Base-by-base conservation (phyloP, 192 early-diverging fungal genomes). In the Piromyces sp. region DNA sequence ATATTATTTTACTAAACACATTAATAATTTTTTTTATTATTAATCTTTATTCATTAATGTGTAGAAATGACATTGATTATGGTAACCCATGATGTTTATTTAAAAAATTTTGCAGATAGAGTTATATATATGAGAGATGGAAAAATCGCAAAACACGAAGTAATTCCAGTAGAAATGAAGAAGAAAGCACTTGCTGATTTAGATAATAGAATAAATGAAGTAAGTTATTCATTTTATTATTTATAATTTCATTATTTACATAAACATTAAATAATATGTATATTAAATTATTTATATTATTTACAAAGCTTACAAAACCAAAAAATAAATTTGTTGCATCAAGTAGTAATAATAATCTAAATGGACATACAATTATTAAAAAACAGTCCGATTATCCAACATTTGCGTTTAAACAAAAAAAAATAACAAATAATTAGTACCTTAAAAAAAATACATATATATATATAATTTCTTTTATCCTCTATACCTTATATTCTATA, bases 71-170 rank as follows among this genome's bases (percentile, higher is more conserved):
- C 85, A 6, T 30, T 86, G 17, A 81, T 86, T 79, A 86, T 86
- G 85, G 85, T 86, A 30, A 86, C 85, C 3, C 85, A 86, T 81
- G 85, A 86, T 79, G 81, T 82, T 29, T 78, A 84, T 29, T 81
- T 86, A 68, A 86, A 86, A 38, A 84, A 84, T 31, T 82, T 82
- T 79, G 83, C 81, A 28, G 82, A 84, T 42, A 79, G 83, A 30
- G 83, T 86, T 30, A 78, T 86, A 16, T 86, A 84, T 81, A 86
- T 86, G 85, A 82, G 83, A 19, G 85, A 86, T 33, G 85, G 85
- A 30, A 84, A 84, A 51, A 80, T 86, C 11, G 51, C 51, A 0
- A 68, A 68, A 11, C 51, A 28, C 4, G 51, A 68, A n/a, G 22
- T n/a, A 0, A 68, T 68, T 68, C 51, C 51, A 68, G 9, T 26